Base-by-base conservation (phyloP, 2,329 filamentous ascomycete genomes). In the Claviceps sorghi region DNA sequence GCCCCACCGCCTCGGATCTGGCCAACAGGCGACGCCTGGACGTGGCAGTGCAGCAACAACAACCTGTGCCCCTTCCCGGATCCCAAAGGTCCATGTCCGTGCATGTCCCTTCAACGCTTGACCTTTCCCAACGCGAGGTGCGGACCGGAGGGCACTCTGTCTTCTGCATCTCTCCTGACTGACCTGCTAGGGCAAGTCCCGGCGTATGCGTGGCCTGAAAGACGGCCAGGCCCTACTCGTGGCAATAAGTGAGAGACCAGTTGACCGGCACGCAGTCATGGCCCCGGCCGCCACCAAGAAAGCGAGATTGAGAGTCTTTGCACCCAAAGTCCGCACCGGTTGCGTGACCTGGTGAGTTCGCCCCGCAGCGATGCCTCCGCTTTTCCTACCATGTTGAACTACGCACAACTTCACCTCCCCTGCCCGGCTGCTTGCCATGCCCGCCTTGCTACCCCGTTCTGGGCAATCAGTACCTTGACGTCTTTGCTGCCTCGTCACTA, bases 301-400 rank as follows among this genome's bases (percentile, higher is more conserved):
- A n/a, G 11, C 42, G 10, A 51, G 50, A 21, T 40, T 40, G 43
- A 40, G 50, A 40, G 50, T 32, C 17, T 51, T 51, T 41, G 30
- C 50, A 17, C 50, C 50, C 21, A 51, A 51, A 51, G 50, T 47
- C 22, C 50, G 43, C 50, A 51, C 50, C 22, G 50, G 50, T 29
- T 51, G 50, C 34, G 42, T 47, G 32, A 51, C 50, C 32, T 51
- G 50, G 50, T 51, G 41, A 47, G 50, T 47, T 32, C 15, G 15
- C 34, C 29, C 19, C 11, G 40, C 38, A 17, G 38, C 26, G 26
- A 15, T 29, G 19, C 38, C 29, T 42, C 26, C 38, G 17, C 26
- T 30, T 29, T 29, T 38, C 36, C 36, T 15, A 17, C 11, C 36
- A 38, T 38, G 1, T 17, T 6, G 2, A 38, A 2, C 13, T 15